Evolutionary conservation across 2,329 filamentous ascomycete species (phyloP).

Genomic region (Colletotrichum chlorophyti): DNA sequence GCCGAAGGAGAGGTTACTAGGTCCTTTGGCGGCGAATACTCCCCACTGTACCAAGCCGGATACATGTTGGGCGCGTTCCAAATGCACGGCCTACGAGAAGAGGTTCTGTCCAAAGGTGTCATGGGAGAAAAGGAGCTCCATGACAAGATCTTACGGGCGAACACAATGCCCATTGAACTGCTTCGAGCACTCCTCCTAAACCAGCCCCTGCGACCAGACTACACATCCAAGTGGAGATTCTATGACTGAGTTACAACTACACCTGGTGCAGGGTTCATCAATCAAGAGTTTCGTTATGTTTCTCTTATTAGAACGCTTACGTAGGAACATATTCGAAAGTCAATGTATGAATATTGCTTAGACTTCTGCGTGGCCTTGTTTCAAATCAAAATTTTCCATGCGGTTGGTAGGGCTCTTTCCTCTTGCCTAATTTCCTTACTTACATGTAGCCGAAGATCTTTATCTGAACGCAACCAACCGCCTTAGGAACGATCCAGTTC

Average conservation of each 20-base stretch:
- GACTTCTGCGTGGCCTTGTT: too few species aligned
- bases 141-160: constrained; percentile 56
- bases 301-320: too few species aligned
- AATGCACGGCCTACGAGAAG: constrained; percentile 55
- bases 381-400: too few species aligned
- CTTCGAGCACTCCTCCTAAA: constrained; percentile 54
- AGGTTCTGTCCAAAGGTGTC: constrained; percentile 47
- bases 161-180: constrained; percentile 62
- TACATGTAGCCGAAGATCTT: too few species aligned
- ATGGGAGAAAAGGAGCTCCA: constrained; percentile 62
- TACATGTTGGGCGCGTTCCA: constrained; percentile 68
- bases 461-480: too few species aligned
- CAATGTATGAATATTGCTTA: too few species aligned
- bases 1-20: constrained; percentile 67
- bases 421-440: too few species aligned
- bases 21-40: constrained; percentile 62
- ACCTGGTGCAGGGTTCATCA: too few species aligned
- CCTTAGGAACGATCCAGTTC: too few species aligned
- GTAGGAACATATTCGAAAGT: too few species aligned
- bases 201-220: constrained; percentile 48
- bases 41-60: constrained; percentile 64
- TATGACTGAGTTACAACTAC: constrained; percentile 37
- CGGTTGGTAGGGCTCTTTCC: too few species aligned
- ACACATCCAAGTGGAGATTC: constrained; percentile 58
- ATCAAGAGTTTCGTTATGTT: too few species aligned